Conservation (phyloP, 2,329 filamentous ascomycete genomes). For the Neopestalotiopsis sp. region DNA sequence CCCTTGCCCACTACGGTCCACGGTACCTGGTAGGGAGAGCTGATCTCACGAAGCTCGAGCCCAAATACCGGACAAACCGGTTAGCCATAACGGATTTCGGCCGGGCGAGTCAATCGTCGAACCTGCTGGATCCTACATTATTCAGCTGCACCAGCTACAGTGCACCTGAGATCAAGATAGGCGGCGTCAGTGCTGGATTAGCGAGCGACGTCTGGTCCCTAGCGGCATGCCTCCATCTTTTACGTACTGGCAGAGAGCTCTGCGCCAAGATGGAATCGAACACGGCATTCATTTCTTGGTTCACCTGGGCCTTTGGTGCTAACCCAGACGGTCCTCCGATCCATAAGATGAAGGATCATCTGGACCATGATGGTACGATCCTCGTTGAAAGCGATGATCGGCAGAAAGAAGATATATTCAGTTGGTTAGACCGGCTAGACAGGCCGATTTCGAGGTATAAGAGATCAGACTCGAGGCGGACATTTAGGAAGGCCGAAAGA, state of each 20-base stretch:
- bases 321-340: background rate
- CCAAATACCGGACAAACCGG: background rate
- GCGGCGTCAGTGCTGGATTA: background rate
- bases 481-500: constrained; percentile 1
- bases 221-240: background rate
- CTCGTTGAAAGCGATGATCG: background rate
- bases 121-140: background rate
- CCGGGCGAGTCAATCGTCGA: background rate
- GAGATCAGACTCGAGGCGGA: background rate
- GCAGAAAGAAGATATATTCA: background rate
- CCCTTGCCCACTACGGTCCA: background rate
- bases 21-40: background rate
- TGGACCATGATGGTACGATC: background rate
- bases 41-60: background rate
- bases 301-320: constrained; percentile 1
- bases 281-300: background rate
- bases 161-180: background rate
- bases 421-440: background rate
- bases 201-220: constrained; percentile 12
- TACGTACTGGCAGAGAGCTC: constrained; percentile 5
- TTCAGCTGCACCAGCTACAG: background rate
- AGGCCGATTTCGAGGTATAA: background rate
- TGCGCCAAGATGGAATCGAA: background rate
- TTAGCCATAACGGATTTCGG: constrained; percentile 8
- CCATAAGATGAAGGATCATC: background rate